Conservation (phyloP, 2,329 filamentous ascomycete species). For the Trichoderma guizhouense region DNA sequence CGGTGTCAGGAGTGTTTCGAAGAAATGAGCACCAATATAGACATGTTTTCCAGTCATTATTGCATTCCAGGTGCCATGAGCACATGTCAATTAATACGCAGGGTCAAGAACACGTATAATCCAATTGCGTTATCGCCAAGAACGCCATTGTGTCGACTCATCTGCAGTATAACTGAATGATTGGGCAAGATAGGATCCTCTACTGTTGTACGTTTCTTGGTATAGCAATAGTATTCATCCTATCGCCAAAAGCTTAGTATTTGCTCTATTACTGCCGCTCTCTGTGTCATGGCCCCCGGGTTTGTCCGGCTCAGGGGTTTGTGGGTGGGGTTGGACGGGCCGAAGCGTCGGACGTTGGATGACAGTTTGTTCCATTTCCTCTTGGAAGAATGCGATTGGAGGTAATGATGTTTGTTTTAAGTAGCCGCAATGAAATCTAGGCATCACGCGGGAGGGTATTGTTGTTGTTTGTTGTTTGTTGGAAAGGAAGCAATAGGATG, state of each 20-base stretch:
- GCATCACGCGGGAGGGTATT: background rate
- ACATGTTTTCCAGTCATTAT: background rate
- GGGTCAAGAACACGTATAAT: too few relatives aligned
- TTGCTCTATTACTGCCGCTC: background rate
- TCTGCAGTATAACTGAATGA: background rate
- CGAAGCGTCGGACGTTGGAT: background rate
- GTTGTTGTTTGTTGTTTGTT: background rate
- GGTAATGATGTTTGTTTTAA: background rate
- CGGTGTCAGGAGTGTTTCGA: background rate
- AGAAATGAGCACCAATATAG: background rate
- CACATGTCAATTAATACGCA: background rate
- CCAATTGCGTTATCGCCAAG: background rate
- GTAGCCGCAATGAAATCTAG: background rate
- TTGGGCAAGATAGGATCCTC: background rate
- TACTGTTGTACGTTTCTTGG: too few relatives aligned
- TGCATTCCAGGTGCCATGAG: background rate
- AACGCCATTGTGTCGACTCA: background rate
- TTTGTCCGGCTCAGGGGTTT: background rate
- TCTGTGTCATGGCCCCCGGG: background rate
- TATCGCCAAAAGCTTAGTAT: background rate
- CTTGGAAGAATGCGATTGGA: background rate
- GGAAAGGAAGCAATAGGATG: background rate
- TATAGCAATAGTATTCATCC: background rate
- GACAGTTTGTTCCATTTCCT: background rate
- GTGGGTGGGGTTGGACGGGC: conserved; percentile 5